Percentiles rank a stretch among this genome's conserved stretches.
These are phyloP conservation scores for Microsporum audouinii DNA, from an alignment of 2,329 filamentous ascomycete genomes.

Conservation along the genomic window DNA sequence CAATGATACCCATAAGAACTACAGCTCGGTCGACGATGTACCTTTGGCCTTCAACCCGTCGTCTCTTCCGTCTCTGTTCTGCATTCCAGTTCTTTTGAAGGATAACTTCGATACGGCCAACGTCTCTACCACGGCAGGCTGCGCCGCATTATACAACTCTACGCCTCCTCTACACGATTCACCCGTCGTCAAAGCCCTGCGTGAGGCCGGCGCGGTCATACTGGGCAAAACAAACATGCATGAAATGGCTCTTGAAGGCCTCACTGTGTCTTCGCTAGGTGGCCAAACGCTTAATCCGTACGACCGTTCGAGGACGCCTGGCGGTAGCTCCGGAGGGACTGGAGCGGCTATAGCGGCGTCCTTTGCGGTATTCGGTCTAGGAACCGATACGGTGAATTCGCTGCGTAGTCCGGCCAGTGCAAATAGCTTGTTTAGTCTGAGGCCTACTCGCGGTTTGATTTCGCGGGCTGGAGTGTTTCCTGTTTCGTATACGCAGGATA, in stretches of 20 bases:
- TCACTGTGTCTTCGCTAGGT: conserved; percentile 50
- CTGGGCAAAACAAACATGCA: conserved; percentile 52
- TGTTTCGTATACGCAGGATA: conserved; percentile 47
- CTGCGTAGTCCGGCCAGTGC: conserved; percentile 51
- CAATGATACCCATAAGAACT: neutral
- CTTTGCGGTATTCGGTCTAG: conserved; percentile 48
- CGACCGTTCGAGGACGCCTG: conserved; percentile 52
- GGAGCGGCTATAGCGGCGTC: conserved; percentile 49
- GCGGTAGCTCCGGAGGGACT: conserved; percentile 53
- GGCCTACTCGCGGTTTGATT: conserved; percentile 46
- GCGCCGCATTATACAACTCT: conserved; percentile 39
- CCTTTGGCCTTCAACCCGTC: conserved; percentile 25
- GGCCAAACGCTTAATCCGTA: conserved; percentile 58
- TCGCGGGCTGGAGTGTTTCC: conserved; percentile 43
- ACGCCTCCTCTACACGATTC: conserved; percentile 33
- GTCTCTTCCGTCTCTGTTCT: conserved; percentile 42
- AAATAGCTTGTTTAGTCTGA: conserved; percentile 48
- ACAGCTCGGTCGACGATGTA: neutral
- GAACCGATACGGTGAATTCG: conserved; percentile 53
- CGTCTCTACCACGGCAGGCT: conserved; percentile 49
- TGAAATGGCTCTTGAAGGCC: conserved; percentile 53
- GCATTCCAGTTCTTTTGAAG: conserved; percentile 52
- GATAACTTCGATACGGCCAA: conserved; percentile 50
- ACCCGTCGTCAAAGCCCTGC: conserved; percentile 40
- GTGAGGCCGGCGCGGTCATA: conserved; percentile 44